Evolutionary conservation across 75 land plant genomes (phyloP), one percentile per base, ranked within the genome.

Genomic region (Sequoiadendron giganteum): DNA sequence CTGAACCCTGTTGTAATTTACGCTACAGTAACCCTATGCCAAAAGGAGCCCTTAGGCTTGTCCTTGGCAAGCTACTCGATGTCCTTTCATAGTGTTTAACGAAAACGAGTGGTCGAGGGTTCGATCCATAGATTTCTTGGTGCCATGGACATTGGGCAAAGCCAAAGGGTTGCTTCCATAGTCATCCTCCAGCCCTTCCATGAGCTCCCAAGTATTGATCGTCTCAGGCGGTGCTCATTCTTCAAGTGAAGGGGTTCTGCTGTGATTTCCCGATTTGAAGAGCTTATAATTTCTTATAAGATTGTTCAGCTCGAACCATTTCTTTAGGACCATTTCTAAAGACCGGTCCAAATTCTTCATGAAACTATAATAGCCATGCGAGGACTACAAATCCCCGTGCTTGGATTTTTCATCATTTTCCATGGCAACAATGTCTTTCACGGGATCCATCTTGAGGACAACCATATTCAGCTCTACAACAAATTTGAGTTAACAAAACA

Each of bases 131-230:
- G 54, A 52, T 13, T 30, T 49, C 38, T 6, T 5, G 0, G 10
- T 88, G 36, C 39, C 38, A 13, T 21, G 28, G 43, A 10, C 18
- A 43, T 10, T 32, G 1, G 85, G 77, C 2, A 86, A 15, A 25
- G 8, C 14, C 25, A 52, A 32, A 52, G 61, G 85, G 28, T 70
- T 80, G 13, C 88, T 39, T 42, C 93, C 91, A 48, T 89, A 88
- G 14, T 56, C 55, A 81, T 97, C 97, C 19, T 95, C 96, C 16
- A 97, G 92, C 15, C 97, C 99, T 47, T 91, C 99, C 99, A 97
- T 97, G 86, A 91, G 92, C 77, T 91, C 89, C 91, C 89, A 88
- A 47, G 83, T 90, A 34, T 97, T 92, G 88, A 96, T 96, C 2
- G 86, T 92, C 87, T 97, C 99, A 7, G 95, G 95, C 73, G 92